Percentiles rank a stretch among this genome's conserved stretches.
Evolutionary conservation across 2,329 filamentous ascomycete species (phyloP).

Genomic region (Colletotrichum endophyticum): DNA sequence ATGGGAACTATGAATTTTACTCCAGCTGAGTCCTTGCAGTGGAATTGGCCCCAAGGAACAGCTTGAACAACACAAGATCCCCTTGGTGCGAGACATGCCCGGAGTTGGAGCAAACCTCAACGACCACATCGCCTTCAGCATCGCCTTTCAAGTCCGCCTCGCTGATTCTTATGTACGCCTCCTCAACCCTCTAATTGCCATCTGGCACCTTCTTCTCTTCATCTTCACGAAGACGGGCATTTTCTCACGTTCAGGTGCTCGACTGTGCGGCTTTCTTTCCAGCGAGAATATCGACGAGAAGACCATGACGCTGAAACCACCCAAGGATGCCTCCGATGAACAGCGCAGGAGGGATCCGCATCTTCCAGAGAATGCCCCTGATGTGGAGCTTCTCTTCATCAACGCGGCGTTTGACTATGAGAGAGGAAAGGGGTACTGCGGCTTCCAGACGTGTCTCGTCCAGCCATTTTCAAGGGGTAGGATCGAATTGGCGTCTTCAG

Average conservation of each 20-base stretch:
- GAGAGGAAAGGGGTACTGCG: slow-evolving; percentile 24
- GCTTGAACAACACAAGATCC: slow-evolving; percentile 24
- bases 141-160: slow-evolving; percentile 29
- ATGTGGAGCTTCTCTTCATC: slow-evolving; percentile 41
- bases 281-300: slow-evolving; percentile 29
- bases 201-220: slow-evolving; percentile 34
- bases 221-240: slow-evolving; percentile 30
- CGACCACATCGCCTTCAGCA: slow-evolving; percentile 31
- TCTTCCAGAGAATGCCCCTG: slow-evolving; percentile 28
- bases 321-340: neutral
- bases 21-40: slow-evolving; percentile 19
- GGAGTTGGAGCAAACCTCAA: slow-evolving; percentile 28
- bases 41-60: slow-evolving; percentile 32
- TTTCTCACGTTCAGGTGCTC: slow-evolving; percentile 23
- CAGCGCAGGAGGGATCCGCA: slow-evolving; percentile 23
- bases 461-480: slow-evolving; percentile 33
- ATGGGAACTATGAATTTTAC: too few species aligned
- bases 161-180: slow-evolving; percentile 27
- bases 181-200: slow-evolving; percentile 21
- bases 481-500: slow-evolving; percentile 36
- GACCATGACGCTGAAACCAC: slow-evolving; percentile 25
- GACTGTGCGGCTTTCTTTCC: slow-evolving; percentile 27
- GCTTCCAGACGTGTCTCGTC: slow-evolving; percentile 30
- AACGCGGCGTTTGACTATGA: slow-evolving; percentile 37
- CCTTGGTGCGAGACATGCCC: slow-evolving; percentile 26